phyloP scores from a whole-genome alignment of 129 eudicot species.

The Pseudognaphalium luteoalbum region DNA sequence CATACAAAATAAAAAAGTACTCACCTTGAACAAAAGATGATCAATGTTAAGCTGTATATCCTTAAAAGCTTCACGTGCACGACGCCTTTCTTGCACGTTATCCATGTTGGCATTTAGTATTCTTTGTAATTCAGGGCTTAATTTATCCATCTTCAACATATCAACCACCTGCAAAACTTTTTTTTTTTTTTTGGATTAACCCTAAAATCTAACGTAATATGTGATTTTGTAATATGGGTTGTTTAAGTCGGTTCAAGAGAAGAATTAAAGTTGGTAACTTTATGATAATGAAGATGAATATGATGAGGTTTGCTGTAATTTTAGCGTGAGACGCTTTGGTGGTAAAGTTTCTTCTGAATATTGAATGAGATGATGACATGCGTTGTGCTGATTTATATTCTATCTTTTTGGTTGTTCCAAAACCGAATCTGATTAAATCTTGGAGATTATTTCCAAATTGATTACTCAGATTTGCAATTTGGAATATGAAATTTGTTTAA shows the following conservation, averaged over 20 bases:
- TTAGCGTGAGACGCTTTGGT: conserved; percentile 22
- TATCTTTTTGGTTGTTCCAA: conserved; percentile 18
- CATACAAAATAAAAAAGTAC: neutral
- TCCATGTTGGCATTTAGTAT: conserved; percentile 77
- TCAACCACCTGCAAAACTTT: conserved; percentile 22
- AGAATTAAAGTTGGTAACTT: conserved; percentile 13
- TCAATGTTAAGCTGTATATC: conserved; percentile 84
- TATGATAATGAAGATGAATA: conserved; percentile 8
- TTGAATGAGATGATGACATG: conserved; percentile 2
- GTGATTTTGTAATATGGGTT: conserved; percentile 10
- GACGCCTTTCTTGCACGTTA: conserved; percentile 69
- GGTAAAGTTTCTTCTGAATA: conserved; percentile 22
- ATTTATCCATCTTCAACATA: conserved; percentile 32
- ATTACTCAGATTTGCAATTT: conserved; percentile 13
- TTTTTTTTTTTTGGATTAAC: conserved; percentile 5
- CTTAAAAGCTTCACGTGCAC: conserved; percentile 94
- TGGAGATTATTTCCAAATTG: conserved; percentile 19
- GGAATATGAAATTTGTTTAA: neutral
- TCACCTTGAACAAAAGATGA: conserved; percentile 88
- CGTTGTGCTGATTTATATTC: conserved; percentile 5
- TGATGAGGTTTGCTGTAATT: conserved; percentile 28
- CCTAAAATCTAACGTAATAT: conserved; percentile 25
- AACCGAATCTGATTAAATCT: conserved; percentile 15
- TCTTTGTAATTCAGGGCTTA: conserved; percentile 46
- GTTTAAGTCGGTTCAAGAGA: neutral